Percentiles rank a stretch among this genome's conserved stretches.
phyloP scores from a whole-genome alignment of 2,329 filamentous ascomycete genomes.

The Colletotrichum sp. region DNA sequence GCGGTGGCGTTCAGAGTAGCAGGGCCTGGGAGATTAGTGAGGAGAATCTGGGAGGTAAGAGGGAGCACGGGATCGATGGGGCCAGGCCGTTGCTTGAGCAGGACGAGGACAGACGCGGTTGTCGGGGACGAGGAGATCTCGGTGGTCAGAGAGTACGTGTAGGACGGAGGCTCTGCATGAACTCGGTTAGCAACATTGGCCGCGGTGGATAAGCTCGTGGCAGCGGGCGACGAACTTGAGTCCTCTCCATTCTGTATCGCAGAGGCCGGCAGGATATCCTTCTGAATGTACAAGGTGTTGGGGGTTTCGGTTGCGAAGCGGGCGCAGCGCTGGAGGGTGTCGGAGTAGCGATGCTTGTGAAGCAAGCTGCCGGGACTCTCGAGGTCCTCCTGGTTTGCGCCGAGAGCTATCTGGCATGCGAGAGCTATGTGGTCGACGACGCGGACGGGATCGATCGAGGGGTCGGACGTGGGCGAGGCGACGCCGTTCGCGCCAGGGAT shows the following conservation, averaged over 20 bases:
- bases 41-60: slow-evolving; percentile 86
- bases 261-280: slow-evolving; percentile 69
- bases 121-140: slow-evolving; percentile 81
- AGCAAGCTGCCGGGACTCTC: slow-evolving; percentile 83
- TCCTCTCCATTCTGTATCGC: slow-evolving; percentile 53
- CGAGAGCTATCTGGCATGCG: slow-evolving; percentile 75
- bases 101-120: slow-evolving; percentile 85
- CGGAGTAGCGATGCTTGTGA: slow-evolving; percentile 71
- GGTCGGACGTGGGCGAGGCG: slow-evolving; percentile 48
- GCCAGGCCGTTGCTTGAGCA: slow-evolving; percentile 82
- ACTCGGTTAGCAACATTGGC: slow-evolving; percentile 29
- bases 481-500: slow-evolving; percentile 53
- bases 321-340: slow-evolving; percentile 86
- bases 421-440: slow-evolving; percentile 75
- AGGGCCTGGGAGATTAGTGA: slow-evolving; percentile 88
- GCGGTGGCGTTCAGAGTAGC: slow-evolving; percentile 71
- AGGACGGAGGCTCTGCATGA: slow-evolving; percentile 51
- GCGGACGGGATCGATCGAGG: slow-evolving; percentile 68
- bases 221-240: slow-evolving; percentile 13
- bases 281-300: slow-evolving; percentile 88
- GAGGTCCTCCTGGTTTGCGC: slow-evolving; percentile 79
- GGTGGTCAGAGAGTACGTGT: slow-evolving; percentile 80
- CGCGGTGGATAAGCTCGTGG: not conserved
- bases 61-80: slow-evolving; percentile 85
- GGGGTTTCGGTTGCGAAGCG: slow-evolving; percentile 91